Conservation (phyloP, 1,284 basidiomycete species). For the Phlebopus sp. region DNA sequence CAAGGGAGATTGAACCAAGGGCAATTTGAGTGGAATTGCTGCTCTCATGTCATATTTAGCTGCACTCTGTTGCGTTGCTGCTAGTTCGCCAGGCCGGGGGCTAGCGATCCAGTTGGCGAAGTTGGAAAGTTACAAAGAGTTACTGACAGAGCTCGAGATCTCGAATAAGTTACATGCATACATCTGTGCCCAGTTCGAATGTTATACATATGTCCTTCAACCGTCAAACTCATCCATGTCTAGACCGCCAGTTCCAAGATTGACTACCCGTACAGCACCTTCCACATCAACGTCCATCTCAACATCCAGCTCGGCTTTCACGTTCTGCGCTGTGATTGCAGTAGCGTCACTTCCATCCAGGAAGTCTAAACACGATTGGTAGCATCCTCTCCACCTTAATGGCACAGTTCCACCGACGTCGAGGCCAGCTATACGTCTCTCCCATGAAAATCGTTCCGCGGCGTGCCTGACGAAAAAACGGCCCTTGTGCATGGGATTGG, state of each 20-base stretch:
- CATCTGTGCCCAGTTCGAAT: too few relatives aligned
- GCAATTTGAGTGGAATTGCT: too few relatives aligned
- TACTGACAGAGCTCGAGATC: too few relatives aligned
- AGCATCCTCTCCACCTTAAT: conserved; percentile 69
- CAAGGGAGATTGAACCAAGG: background rate
- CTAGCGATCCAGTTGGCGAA: too few relatives aligned
- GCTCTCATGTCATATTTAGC: background rate
- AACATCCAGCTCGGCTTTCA: background rate
- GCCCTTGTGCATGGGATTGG: conserved; percentile 46
- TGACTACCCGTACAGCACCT: conserved; percentile 32
- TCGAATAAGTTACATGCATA: background rate
- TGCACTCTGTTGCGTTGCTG: background rate
- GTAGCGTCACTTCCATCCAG: conserved; percentile 33
- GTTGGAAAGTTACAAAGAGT: too few relatives aligned
- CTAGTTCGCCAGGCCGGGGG: too few relatives aligned
- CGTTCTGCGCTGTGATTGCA: conserved; percentile 9
- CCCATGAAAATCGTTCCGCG: conserved; percentile 68
- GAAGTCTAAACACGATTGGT: conserved; percentile 57
- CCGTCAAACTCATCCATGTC: conserved; percentile 30
- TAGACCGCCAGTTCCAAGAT: conserved; percentile 22
- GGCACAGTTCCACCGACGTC: conserved; percentile 55
- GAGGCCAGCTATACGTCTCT: conserved; percentile 49
- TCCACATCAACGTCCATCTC: conserved; percentile 19
- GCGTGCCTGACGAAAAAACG: conserved; percentile 54
- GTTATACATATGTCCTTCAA: conserved; percentile 3